A percentile compares a stretch with the other conserved stretches of the same genome.
Evolutionary conservation across 1,284 basidiomycete species (phyloP).

Genomic region (Exsudoporus floridanus): DNA sequence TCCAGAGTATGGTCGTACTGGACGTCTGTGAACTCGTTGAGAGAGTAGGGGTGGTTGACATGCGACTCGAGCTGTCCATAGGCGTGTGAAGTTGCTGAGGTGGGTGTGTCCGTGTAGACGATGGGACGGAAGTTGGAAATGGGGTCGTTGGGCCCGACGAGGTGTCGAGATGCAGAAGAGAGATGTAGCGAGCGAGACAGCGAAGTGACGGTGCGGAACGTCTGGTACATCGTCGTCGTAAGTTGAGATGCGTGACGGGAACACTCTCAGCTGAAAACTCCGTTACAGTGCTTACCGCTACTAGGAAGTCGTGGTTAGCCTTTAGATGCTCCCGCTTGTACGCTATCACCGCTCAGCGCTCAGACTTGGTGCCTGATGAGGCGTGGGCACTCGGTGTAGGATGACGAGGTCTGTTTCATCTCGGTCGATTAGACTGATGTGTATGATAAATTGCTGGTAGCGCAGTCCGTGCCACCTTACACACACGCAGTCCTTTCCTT

Average conservation of each 20-base stretch:
- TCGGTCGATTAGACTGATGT: too few species aligned
- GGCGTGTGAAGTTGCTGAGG: constrained; percentile 34
- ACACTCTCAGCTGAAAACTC: neutral
- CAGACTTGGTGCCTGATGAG: too few species aligned
- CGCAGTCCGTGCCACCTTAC: neutral
- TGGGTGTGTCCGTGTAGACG: constrained; percentile 58
- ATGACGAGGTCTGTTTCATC: too few species aligned
- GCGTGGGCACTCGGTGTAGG: too few species aligned
- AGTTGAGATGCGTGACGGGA: neutral
- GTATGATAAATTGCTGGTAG: neutral
- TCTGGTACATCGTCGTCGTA: neutral
- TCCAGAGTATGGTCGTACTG: constrained; percentile 44
- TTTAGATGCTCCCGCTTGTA: too few species aligned
- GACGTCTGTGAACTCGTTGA: constrained; percentile 57
- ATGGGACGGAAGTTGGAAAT: constrained; percentile 76
- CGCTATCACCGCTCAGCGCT: too few species aligned
- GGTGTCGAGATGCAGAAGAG: constrained; percentile 41
- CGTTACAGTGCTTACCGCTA: too few species aligned
- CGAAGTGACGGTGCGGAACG: neutral
- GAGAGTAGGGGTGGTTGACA: constrained; percentile 65
- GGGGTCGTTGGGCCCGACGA: constrained; percentile 71
- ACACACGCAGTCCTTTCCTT: neutral
- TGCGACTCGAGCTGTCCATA: constrained; percentile 16
- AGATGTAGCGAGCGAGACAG: constrained; percentile 41
- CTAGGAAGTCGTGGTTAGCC: too few species aligned